Evolutionary conservation across 2,329 filamentous ascomycete genomes (phyloP), one percentile per base, ranked within the genome.

Genomic region (Claviceps digitariae): DNA sequence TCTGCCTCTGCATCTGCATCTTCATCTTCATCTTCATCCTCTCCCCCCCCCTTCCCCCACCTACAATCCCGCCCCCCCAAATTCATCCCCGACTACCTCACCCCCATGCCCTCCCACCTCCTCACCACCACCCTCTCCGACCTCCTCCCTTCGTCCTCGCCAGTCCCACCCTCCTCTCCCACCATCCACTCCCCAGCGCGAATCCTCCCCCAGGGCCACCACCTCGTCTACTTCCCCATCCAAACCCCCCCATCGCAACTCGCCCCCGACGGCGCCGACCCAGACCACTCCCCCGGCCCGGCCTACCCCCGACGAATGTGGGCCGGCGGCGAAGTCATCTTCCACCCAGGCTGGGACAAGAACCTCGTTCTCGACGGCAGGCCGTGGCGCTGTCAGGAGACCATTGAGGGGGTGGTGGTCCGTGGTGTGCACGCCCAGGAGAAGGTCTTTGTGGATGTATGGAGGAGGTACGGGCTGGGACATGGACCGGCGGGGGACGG

Each of bases 171-270:
- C 10, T 48, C 57, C 6, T 52, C 57, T 13, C 57, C 62, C 2
- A 41, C 15, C 5, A 51, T 59, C 51, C 50, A 58, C 5, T 58
- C 59, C 3, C 65, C 65, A n/a, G 53, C 64, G 1, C 46, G n/a
- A 5, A 47, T 65, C 3, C 69, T 85, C 7, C 82, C 84, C 0
- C 74, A 79, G 31, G 86, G 84, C 38, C 84, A 94, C 65, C 90
- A 96, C 66, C 75, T 95, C 38, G 81, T 91, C 58, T 94, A 94
- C 72, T 96, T 95, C 70, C 88, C 90, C 55, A 78, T 86, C 12
- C 78, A 82, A 57, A 72, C 84, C 20, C 73, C 78, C 1, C 71
- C 79, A 15, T 78, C 76, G 8, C 60, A 73, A 36, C 78, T 97
- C 45, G 76, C 89, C 20, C 73, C 81, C 1, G 93, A 98, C 70